Base-by-base conservation (phyloP, 345 rosid species). In the Eutrema heterophyllum region DNA sequence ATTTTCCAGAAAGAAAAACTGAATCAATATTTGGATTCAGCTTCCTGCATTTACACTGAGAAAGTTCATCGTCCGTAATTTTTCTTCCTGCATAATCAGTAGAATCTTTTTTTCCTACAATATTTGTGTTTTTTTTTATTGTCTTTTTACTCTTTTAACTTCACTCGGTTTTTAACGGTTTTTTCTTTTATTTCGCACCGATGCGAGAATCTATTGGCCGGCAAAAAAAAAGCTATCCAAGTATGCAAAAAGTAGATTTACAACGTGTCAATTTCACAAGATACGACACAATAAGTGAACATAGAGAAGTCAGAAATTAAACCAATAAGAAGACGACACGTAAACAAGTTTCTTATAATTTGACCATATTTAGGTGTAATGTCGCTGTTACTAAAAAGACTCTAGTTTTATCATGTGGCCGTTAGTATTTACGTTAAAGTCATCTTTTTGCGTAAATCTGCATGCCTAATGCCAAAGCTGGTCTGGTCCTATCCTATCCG, bases 221-320 rank as follows among this genome's bases (percentile, higher is more conserved):
- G 48, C 26, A 15, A 55, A 73, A 18, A 73, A 18, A 64, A 65
- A 65, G 50, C 5, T 41, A 39, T 41, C 56, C 61, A 52, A 18
- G 46, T 4, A 2, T 43, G 32, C 21, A 43, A 53, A 44, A 64
- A 16, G 24, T 7, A 38, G 35, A 55, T 45, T 63, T 72, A 26
- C 54, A 33, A 55, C 65, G 71, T 65, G 65, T 56, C 66, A 9
- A 7, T 6, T 18, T 32, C 21, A 55, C 5, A 3, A 48, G 46
- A 55, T 18, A 11, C 12, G 67, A 27, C 41, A 35, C 57, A 73
- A 73, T 64, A 64, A 64, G 65, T 73, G 57, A 64, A 21, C 49
- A 45, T 46, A 18, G 12, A 44, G n/a, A 7, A 38, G 40, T 33
- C 59, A 27, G 67, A 39, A 1, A 4, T 0, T 3, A 3, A 18